A percentile compares a stretch with the other conserved stretches of the same genome.
These are phyloP conservation scores for Eucalyptus grandis DNA, from an alignment of 345 rosid genomes.

Conservation along the genomic window DNA sequence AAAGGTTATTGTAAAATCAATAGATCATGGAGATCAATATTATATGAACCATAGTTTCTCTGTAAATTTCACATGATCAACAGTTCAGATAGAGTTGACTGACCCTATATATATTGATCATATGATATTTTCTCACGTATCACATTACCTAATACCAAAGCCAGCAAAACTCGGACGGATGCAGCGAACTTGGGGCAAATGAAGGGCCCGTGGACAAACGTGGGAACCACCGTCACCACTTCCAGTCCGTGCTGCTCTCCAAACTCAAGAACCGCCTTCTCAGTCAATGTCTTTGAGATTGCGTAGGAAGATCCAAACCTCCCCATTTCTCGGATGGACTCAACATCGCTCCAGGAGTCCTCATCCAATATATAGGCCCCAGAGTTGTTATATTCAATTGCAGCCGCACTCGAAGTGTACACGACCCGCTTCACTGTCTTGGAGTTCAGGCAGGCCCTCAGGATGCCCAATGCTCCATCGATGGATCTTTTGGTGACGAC, in stretches of 20 bases:
- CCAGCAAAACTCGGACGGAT: background rate
- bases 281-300: constrained; percentile 12
- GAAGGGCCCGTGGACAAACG: constrained; percentile 22
- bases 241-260: constrained; percentile 16
- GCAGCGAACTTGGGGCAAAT: constrained; percentile 9
- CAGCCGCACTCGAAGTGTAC: constrained; percentile 42
- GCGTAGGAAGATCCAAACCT: background rate
- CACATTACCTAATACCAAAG: constrained; percentile 10
- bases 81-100: background rate
- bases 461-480: constrained; percentile 35
- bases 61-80: background rate
- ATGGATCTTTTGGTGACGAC: constrained; percentile 29
- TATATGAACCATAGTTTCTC: background rate
- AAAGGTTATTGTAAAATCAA: background rate
- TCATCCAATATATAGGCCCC: constrained; percentile 7
- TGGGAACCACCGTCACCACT: constrained; percentile 12
- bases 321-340: background rate
- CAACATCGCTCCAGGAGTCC: constrained; percentile 14
- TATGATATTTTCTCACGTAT: background rate
- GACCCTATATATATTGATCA: background rate
- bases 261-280: constrained; percentile 16
- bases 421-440: constrained; percentile 48
- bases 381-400: background rate
- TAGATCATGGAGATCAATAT: background rate
- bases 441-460: constrained; percentile 34